Evolutionary conservation across 495 filamentous ascomycete genomes (phyloP).

Genomic region (Physcia stellaris): DNA sequence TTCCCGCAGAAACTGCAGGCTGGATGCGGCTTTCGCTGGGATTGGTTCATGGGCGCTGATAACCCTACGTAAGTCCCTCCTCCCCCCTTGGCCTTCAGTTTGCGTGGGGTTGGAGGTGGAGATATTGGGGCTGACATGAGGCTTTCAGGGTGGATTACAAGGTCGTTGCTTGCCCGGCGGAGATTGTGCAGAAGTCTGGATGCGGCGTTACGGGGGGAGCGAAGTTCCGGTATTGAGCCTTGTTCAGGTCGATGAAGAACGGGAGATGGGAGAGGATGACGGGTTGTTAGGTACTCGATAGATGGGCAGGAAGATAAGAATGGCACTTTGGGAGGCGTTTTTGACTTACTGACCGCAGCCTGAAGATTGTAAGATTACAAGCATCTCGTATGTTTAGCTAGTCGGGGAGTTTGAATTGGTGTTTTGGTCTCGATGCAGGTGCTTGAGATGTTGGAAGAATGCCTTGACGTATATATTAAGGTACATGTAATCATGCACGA

Average conservation of each 20-base stretch:
- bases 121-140: background rate
- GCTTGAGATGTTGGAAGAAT: too few relatives aligned
- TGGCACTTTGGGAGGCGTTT: too few relatives aligned
- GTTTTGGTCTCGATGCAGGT: too few relatives aligned
- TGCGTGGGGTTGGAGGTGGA: background rate
- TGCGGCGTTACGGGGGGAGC: too few relatives aligned
- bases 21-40: conserved; percentile 58
- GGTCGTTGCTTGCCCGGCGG: background rate
- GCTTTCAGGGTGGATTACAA: background rate
- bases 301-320: background rate
- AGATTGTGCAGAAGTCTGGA: background rate
- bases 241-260: background rate
- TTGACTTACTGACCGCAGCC: too few relatives aligned
- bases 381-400: too few relatives aligned
- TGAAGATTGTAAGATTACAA: too few relatives aligned
- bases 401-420: too few relatives aligned
- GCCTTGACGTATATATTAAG: too few relatives aligned
- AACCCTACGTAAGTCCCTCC: conserved; percentile 31
- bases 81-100: background rate
- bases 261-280: background rate
- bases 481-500: too few relatives aligned
- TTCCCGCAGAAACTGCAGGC: conserved; percentile 43
- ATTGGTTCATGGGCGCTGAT: conserved; percentile 49
- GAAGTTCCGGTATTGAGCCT: background rate
- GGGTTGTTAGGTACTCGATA: background rate